Base-by-base conservation (phyloP, 768 basidiomycete species). In the Serendipita sp. region DNA sequence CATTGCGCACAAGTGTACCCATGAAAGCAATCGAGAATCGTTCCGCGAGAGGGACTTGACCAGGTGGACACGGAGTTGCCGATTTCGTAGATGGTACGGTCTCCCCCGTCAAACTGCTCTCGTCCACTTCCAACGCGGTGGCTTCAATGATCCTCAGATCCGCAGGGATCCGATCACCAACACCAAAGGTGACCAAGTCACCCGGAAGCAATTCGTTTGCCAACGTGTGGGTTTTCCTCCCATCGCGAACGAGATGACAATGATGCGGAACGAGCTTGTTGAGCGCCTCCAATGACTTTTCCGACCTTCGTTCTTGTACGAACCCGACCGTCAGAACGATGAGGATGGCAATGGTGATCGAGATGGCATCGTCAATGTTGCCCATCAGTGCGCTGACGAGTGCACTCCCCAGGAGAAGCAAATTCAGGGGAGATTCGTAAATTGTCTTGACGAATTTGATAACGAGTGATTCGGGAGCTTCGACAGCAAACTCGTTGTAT, bases 241-340 rank as follows among this genome's bases (percentile, higher is more conserved):
- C 82, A 74, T 86, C 86, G 13, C 93, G 88, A 64, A 89, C 79
- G 67, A 96, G 85, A 71, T 94, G 92, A 72, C 92, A 95, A 72
- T 95, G 92, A 73, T 98, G 94, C 0, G 94, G 94, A 24, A 98
- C 94, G 46, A 98, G 86, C 74, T 94, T 96, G 77, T 93, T 96
- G 38, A 98, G 78, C 0, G 94, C 92, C 74, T 96, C 92, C 32
- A 98, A 78, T 66, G 89, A 92, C 75, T 96, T 86, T 72, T 97
- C 94, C 0, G 95, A 97, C 37, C 94, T 81, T 67, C 88, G 84
- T 74, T 98, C 94, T 74, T 98, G 94, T 35, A 98, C 84, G 71
- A 97, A 98, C 8, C 92, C 95, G 67, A 98, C 94, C 44, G 93
- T 94, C 3, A 98, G 76, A 28, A 98, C 94, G 65, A 97, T 97